Conservation (phyloP, 306 rosid genomes). For the Casuarina equisetifolia region DNA sequence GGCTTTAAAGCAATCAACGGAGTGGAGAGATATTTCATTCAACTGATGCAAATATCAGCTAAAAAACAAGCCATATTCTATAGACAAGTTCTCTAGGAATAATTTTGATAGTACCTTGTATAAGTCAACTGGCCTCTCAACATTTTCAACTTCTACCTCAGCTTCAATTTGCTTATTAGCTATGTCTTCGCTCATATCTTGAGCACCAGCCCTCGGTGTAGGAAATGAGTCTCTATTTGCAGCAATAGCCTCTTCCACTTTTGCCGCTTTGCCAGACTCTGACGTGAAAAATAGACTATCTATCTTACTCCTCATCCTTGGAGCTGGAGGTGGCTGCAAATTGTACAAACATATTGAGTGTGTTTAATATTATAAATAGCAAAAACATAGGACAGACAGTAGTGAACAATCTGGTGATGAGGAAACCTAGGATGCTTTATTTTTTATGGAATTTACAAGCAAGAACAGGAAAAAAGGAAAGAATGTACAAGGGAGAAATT, state of each 20-base stretch:
- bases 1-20: too few species aligned
- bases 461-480: constrained; percentile 14
- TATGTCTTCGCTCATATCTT: constrained; percentile 31
- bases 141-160: constrained; percentile 74
- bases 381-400: neutral
- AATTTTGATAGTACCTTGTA: constrained; percentile 60
- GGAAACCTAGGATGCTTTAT: neutral
- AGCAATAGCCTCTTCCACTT: constrained; percentile 44
- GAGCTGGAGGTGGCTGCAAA: constrained; percentile 90
- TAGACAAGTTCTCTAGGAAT: too few species aligned
- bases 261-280: constrained; percentile 61
- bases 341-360: constrained; percentile 12
- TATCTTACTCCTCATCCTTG: constrained; percentile 80
- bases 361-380: constrained; percentile 11
- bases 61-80: too few species aligned
- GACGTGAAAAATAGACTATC: constrained; percentile 84
- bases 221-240: constrained; percentile 35
- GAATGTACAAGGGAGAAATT: constrained; percentile 13
- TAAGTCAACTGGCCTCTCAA: constrained; percentile 94
- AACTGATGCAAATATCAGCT: too few species aligned
- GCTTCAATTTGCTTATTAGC: constrained; percentile 46
- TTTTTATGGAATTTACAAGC: neutral
- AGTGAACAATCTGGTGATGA: neutral
- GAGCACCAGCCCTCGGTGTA: constrained; percentile 42
- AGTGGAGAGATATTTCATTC: too few species aligned